phyloP scores from a whole-genome alignment of 306 rosid genomes.

The Myrica gale region DNA sequence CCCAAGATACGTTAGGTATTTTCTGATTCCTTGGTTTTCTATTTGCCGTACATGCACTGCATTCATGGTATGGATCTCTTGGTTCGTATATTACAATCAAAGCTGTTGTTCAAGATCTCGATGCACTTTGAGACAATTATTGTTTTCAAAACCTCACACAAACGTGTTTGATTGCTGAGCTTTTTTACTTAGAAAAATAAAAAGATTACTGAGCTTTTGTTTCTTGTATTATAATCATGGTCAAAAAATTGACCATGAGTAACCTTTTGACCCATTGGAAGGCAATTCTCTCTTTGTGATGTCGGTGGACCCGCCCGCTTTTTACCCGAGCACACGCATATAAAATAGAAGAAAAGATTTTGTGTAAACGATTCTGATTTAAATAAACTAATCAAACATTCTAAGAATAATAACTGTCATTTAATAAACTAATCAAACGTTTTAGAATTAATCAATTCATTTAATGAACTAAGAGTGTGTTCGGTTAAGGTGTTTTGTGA shows the following conservation, averaged over 20 bases:
- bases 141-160: neutral
- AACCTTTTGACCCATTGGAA: slow-evolving; percentile 1
- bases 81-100: neutral
- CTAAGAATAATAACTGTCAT: too few species aligned
- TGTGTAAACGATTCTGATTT: too few species aligned
- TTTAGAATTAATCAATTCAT: too few species aligned
- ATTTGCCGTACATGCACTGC: neutral
- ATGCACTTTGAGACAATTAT: neutral
- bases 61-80: neutral
- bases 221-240: neutral
- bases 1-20: too few species aligned
- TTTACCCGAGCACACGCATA: neutral
- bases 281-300: slow-evolving; percentile 4
- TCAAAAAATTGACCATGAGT: neutral
- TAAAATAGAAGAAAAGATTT: too few species aligned
- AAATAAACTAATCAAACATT: too few species aligned
- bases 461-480: too few species aligned
- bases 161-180: neutral
- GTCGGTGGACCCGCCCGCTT: slow-evolving; percentile 12
- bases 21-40: neutral
- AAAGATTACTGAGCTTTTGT: neutral
- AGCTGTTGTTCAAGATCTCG: neutral
- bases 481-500: too few species aligned
- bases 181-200: too few species aligned
- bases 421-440: too few species aligned